These are phyloP conservation scores for Boletus sensibilis DNA, from an alignment of 768 basidiomycete species.

Conservation along the genomic window DNA sequence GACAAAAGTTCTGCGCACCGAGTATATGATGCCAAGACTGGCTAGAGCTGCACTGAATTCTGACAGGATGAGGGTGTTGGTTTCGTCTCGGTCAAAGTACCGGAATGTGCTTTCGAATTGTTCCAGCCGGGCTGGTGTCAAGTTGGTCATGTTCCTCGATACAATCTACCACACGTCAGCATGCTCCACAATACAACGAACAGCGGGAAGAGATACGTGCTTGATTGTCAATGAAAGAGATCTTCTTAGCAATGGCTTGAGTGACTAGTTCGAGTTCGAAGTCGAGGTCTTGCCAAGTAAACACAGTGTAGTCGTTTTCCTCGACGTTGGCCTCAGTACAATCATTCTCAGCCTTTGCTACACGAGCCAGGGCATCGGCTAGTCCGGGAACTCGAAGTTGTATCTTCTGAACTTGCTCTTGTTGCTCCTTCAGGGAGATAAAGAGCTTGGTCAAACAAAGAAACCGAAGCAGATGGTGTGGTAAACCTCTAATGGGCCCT, in stretches of 20 bases:
- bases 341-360: conserved; percentile 66
- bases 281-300: conserved; percentile 83
- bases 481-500: conserved; percentile 72
- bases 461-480: conserved; percentile 1
- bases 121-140: conserved; percentile 93
- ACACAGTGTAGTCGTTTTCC: conserved; percentile 94
- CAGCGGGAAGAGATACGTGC: conserved; percentile 35
- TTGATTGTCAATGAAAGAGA: conserved; percentile 97
- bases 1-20: conserved; percentile 44
- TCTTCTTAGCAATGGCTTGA: conserved; percentile 81
- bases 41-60: conserved; percentile 95
- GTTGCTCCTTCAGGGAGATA: conserved; percentile 58
- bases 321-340: conserved; percentile 90
- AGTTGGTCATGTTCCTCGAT: conserved; percentile 88
- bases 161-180: conserved; percentile 62
- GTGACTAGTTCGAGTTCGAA: conserved; percentile 85
- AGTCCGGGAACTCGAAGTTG: conserved; percentile 68
- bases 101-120: conserved; percentile 97
- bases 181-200: neutral
- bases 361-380: conserved; percentile 51
- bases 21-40: conserved; percentile 90
- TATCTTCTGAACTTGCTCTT: conserved; percentile 61
- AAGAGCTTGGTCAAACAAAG: conserved; percentile 6
- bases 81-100: conserved; percentile 93
- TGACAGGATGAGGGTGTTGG: conserved; percentile 78